A percentile compares a stretch with the other conserved stretches of the same genome.
These are phyloP conservation scores for Coemansia pectinata DNA, from an alignment of 192 early-diverging fungal species.

Conservation along the genomic window DNA sequence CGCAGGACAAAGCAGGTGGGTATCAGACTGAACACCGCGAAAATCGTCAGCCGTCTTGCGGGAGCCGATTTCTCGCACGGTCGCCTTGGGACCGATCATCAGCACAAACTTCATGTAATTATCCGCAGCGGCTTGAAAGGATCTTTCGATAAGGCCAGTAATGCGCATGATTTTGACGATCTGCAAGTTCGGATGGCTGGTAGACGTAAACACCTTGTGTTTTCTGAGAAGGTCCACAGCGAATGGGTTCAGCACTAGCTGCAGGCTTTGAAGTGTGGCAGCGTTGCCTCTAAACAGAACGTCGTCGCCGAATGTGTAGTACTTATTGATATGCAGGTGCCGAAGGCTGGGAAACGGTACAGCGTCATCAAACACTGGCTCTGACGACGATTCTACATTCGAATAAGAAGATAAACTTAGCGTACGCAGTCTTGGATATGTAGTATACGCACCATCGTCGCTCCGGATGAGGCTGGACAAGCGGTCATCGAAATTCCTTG, in stretches of 20 bases:
- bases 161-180: background rate
- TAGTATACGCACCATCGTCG: background rate
- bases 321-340: background rate
- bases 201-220: background rate
- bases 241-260: background rate
- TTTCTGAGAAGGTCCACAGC: background rate
- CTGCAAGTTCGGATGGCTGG: background rate
- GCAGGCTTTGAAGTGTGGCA: background rate
- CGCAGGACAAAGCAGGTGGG: background rate
- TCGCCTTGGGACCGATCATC: background rate
- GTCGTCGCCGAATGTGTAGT: background rate
- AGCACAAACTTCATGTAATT: background rate
- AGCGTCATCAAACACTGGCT: background rate
- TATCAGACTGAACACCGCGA: background rate
- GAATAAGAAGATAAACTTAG: background rate
- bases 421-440: background rate
- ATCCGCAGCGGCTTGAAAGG: background rate
- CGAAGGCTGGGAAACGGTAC: background rate
- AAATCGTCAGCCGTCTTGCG: background rate
- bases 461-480: background rate
- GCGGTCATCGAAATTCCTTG: background rate
- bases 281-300: background rate
- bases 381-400: background rate
- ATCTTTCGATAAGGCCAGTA: background rate
- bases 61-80: background rate